Base-by-base conservation (phyloP, 2,329 filamentous ascomycete genomes). In the Talaromyces sp. region DNA sequence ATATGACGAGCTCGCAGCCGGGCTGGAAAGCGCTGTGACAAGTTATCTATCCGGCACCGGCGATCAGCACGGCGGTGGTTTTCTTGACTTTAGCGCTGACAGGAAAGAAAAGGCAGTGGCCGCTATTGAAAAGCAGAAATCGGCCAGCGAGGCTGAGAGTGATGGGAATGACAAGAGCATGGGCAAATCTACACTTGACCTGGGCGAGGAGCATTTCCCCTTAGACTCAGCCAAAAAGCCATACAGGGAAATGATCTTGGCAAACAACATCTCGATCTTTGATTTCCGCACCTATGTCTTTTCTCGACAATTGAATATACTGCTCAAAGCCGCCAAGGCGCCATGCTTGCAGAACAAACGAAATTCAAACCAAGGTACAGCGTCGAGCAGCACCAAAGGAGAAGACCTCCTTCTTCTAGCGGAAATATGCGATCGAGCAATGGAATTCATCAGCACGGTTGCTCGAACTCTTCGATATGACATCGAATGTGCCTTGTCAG, bases 231-330 rank as follows among this genome's bases (percentile, higher is more conserved):
- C 85, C 64, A 81, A 79, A 67, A 96, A 96, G 72, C 84, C 90
- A 1, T 99, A 97, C 71, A 86, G 93, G 56, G 91, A 95, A 60
- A 85, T 96, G 68, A 99, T 99, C 54, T 80, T 99, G 43, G 88
- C 90, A 14, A 99, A 95, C 77, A 90, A 96, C 65, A 95, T 99
- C 38, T 99, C 94, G 0, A 82, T 96, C 2, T 97, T 97, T 70
- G 94, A 99, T 73, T 97, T 99, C 72, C 84, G 91, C 55, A 91
- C 89, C 66, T 99, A 99, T 72, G 87, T 99, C 12, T 99, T 97
- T 73, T 87, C 91, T 3, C 85, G 94, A 26, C 93, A 99, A 68
- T 85, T 96, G 63, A 85, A 89, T 2, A 77, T 99, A 0, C 81
- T 97, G 1, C 80, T 96, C 12, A 85, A 92, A 4, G 82, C 96